Evolutionary conservation across 306 rosid species (phyloP), one percentile per base, ranked within the genome.

Genomic region (Quercus wislizeni): DNA sequence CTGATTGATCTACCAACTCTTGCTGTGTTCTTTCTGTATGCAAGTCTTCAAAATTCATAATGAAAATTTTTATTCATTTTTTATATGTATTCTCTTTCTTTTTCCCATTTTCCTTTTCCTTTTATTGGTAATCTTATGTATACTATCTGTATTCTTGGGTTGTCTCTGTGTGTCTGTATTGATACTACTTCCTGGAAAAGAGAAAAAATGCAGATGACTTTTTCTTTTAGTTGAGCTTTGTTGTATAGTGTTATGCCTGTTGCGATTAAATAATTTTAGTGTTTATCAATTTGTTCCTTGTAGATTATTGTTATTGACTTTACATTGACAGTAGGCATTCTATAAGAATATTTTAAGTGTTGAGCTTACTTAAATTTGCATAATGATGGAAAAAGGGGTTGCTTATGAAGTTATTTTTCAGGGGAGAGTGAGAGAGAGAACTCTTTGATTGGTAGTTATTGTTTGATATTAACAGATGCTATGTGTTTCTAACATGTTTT

Each of bases 401-500:
- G 19, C 12, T 9, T 67, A 3, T 7, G 52, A 67, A 67, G 51
- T 67, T 35, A 31, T 67, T 31, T 15, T 35, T 67, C 20, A 2
- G 12, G 19, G 52, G 41, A 17, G 43, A 14, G 6, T 4, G 5
- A 25, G 21, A 61, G 18, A n/a, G 33, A 61, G 11, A 61, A 61
- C 31, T 58, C 12, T 49, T 4, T 75, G 4, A 31, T 58, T 13
- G 17, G 7, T 51, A 13, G 18, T 21, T 69, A 14, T 54, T 17
- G 31, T 72, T 46, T 33, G 21, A 14, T 62, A 73, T 56, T 74
- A 21, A 51, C 65, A 79, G 35, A 55, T 74, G 67, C 55, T 63
- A 23, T 54, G 65, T 74, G 54, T 71, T 70, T 58, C 71, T 84
- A 69, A 93, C 73, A 4, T 72, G 25, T 81, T 49, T 82, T 33